Conservation (phyloP, 202 grass and related monocot species). For the Bolboschoenoplectus hybrid region DNA sequence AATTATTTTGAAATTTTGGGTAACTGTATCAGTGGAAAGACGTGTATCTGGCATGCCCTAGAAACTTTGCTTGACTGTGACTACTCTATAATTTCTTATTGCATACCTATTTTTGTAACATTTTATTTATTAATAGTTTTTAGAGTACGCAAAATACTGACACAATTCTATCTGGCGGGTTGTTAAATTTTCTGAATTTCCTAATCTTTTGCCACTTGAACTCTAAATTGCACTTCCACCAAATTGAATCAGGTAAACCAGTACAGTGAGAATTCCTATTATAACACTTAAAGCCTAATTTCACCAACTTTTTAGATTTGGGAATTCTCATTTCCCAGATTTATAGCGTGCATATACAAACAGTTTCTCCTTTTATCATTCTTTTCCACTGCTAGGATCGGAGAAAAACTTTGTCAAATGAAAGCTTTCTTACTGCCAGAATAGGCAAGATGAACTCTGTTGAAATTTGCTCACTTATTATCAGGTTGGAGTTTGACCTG, state of each 20-base stretch:
- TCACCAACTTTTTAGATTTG: neutral
- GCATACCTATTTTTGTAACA: slow-evolving; percentile 28
- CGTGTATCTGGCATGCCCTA: neutral
- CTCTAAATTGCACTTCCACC: neutral
- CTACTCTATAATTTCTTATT: neutral
- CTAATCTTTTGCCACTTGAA: slow-evolving; percentile 4
- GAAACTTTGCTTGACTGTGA: neutral
- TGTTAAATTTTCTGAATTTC: neutral
- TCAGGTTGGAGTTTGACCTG: slow-evolving; percentile 97
- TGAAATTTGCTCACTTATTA: slow-evolving; percentile 29
- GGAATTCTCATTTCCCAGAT: neutral
- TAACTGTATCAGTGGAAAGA: neutral
- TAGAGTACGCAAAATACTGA: slow-evolving; percentile 16
- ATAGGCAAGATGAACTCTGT: neutral
- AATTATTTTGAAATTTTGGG: slow-evolving; percentile 16
- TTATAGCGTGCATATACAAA: slow-evolving; percentile 10
- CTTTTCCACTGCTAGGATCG: neutral
- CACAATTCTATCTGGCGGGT: slow-evolving; percentile 1
- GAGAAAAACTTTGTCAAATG: neutral
- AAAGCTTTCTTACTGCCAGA: neutral
- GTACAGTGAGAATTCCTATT: neutral
- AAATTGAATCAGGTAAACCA: neutral
- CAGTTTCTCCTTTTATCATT: neutral
- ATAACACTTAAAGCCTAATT: neutral
- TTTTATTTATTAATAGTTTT: slow-evolving; percentile 21